Conservation (phyloP, 75 land plant genomes). For the Selaginella moellendorffii region DNA sequence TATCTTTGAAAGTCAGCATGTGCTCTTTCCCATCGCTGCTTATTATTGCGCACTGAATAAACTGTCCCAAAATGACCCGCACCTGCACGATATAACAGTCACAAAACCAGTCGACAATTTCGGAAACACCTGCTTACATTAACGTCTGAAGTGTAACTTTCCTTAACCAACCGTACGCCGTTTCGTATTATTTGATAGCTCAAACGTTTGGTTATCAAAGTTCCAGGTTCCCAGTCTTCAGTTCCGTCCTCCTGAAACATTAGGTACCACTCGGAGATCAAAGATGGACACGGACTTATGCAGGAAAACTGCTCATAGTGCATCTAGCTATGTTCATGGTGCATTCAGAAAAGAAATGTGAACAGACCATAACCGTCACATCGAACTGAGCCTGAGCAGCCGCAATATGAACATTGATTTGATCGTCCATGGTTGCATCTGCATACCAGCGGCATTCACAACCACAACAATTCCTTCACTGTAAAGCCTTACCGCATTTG, state of each 20-base stretch:
- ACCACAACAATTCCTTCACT: not conserved
- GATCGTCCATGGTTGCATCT: conserved; percentile 27
- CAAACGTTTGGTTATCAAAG: conserved; percentile 14
- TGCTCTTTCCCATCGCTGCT: not conserved
- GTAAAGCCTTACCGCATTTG: conserved; percentile 2
- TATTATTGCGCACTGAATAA: conserved; percentile 12
- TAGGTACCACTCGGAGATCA: conserved; percentile 5
- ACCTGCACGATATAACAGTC: not conserved
- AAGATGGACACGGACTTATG: not conserved
- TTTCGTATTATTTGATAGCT: conserved; percentile 9
- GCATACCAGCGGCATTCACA: not conserved
- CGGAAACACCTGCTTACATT: conserved; percentile 9
- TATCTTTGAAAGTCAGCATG: conserved; percentile 6
- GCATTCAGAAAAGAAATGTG: not conserved
- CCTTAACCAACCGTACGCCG: conserved; percentile 5
- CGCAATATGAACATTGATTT: conserved; percentile 23
- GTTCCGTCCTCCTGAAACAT: conserved; percentile 11
- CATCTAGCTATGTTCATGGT: not conserved
- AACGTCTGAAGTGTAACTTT: conserved; percentile 4
- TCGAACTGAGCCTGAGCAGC: conserved; percentile 27
- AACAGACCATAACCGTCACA: conserved; percentile 21
- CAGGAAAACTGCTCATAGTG: not conserved
- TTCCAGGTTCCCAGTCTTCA: conserved; percentile 13
- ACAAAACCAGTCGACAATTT: not conserved
- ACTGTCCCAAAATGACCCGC: conserved; percentile 9